Conservation (phyloP, 129 eudicot genomes). For the Artemisia argyi region DNA sequence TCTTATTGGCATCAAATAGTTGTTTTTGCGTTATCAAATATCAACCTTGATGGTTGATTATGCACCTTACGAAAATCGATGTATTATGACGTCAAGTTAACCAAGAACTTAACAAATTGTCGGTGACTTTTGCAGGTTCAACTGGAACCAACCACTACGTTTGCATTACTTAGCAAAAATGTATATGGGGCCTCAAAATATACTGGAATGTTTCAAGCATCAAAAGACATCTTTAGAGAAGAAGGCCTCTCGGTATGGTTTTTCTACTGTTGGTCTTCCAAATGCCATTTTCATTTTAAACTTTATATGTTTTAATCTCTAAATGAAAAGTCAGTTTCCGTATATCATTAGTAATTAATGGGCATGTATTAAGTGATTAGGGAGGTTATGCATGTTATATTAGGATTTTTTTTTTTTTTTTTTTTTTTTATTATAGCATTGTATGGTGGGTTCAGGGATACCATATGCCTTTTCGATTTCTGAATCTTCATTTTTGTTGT, state of each 20-base stretch:
- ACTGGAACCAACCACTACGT: conserved; percentile 76
- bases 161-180: conserved; percentile 64
- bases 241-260: conserved; percentile 58
- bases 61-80: background rate
- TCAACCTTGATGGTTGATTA: conserved; percentile 12
- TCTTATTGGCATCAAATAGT: conserved; percentile 1
- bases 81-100: conserved; percentile 19
- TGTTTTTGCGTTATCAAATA: background rate
- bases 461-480: too few relatives aligned
- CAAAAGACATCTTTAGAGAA: conserved; percentile 83
- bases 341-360: too few relatives aligned
- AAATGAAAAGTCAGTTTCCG: too few relatives aligned
- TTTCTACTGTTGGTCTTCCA: too few relatives aligned
- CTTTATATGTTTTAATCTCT: too few relatives aligned
- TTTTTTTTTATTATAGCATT: too few relatives aligned
- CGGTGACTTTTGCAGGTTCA: conserved; percentile 64
- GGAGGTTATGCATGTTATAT: too few relatives aligned
- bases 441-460: too few relatives aligned
- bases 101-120: background rate
- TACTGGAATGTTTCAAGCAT: conserved; percentile 92
- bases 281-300: too few relatives aligned
- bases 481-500: too few relatives aligned
- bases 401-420: too few relatives aligned
- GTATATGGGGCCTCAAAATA: conserved; percentile 66
- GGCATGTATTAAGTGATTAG: too few relatives aligned